Evolutionary conservation across 805 yeast genomes (phyloP), one percentile per base, ranked within the genome.

Genomic region (Cyberlindnera misumaiensis): DNA sequence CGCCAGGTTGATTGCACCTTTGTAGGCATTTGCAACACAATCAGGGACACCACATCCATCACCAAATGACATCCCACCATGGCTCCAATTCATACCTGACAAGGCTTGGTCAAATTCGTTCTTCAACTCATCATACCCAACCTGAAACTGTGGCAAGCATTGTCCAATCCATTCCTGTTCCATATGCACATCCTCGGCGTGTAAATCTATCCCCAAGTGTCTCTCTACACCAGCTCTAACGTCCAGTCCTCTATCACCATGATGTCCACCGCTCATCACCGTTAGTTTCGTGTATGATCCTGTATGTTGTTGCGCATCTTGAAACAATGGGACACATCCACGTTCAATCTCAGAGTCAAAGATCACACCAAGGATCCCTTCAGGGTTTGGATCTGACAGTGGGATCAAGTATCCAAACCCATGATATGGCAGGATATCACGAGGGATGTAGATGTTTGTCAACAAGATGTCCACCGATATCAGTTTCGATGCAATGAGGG

Each of bases 321-420:
- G 36, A 32, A 56, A 44, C 5, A 68, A 43, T 1, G 63, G 61
- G 14, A 51, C 48, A 30, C 73, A 60, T 36, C 77, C 72, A 47
- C 73, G 71, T 52, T 84, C 93, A 16, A 86, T 75, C 39, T 86
- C 87, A 2, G 96, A 85, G 58, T 90, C 97, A 61, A 82, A 90
- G 14, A 93, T 87, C 5, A 87, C 86, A 3, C 98, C 98, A 24
- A 90, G 64, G 12, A 88, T 61, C 14, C 73, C 66, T 34, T 76
- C 77, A 4, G 71, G 67, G 46, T 80, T 78, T 5, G 47, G 35
- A 30, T 56, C 53, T 3, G 61, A 48, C 38, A 56, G 50, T 7
- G 98, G 98, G 9, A 89, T 83, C 34, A 90, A 68, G 49, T 83
- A 86, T 2, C 98, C 98, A 68, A 90, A 90, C 28, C 97, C 95